These are phyloP conservation scores for Citrus maxima DNA, from an alignment of 345 rosid genomes.

Conservation along the genomic window DNA sequence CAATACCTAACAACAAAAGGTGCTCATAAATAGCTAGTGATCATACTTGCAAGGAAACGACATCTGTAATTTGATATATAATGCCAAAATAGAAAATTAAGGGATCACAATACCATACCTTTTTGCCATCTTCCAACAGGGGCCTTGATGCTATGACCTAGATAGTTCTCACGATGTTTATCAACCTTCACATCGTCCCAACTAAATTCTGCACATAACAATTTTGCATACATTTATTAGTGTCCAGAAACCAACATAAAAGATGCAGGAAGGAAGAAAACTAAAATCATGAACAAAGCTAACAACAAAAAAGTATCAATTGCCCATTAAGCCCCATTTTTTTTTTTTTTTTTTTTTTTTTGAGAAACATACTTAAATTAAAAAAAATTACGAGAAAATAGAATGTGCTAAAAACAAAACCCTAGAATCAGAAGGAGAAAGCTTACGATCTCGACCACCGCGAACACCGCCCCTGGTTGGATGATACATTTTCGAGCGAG, in stretches of 20 bases:
- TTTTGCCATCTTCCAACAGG: slow-evolving; percentile 99
- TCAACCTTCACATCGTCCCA: slow-evolving; percentile 96
- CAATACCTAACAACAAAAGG: background rate
- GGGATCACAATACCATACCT: slow-evolving; percentile 40
- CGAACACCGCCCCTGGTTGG: slow-evolving; percentile 99
- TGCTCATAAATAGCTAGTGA: background rate
- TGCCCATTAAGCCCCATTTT: background rate
- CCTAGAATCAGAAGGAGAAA: slow-evolving; percentile 5
- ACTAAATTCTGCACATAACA: slow-evolving; percentile 59
- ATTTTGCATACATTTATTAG: background rate
- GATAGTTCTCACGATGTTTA: slow-evolving; percentile 87
- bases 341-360: background rate
- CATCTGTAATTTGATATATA: background rate
- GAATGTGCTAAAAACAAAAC: background rate
- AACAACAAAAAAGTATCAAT: background rate
- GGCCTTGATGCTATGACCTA: slow-evolving; percentile 92
- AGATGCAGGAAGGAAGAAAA: background rate
- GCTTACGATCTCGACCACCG: slow-evolving; percentile 96
- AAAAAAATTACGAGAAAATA: background rate
- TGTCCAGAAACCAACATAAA: background rate
- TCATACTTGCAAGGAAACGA: background rate
- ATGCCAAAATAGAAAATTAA: slow-evolving; percentile 1
- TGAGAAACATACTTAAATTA: background rate
- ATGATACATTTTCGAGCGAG: slow-evolving; percentile 67
- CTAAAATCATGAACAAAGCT: background rate